Percentiles rank a stretch among this genome's conserved stretches.
These are phyloP conservation scores for Eleusine coracana DNA, from an alignment of 176 grass and related monocot genomes.

Conservation along the genomic window DNA sequence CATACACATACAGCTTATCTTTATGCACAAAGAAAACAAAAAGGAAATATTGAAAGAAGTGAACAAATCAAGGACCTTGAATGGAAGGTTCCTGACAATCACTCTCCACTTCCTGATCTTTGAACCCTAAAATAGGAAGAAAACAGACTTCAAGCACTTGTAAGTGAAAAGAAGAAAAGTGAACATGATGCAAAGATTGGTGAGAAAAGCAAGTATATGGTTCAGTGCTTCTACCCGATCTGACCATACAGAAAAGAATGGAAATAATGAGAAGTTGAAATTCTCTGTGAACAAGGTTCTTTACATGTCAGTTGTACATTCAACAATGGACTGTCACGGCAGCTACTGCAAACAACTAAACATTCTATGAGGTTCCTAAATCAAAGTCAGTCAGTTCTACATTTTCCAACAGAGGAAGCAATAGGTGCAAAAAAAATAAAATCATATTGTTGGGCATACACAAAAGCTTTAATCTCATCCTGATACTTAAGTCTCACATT, in stretches of 20 bases:
- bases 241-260: not conserved
- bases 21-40: not conserved
- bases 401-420: not conserved
- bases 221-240: not conserved
- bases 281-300: not conserved
- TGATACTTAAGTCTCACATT: not conserved
- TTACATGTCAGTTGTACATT: not conserved
- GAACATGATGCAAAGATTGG: not conserved
- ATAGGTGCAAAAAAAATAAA: not conserved
- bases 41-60: not conserved
- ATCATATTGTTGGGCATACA: not conserved
- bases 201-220: not conserved
- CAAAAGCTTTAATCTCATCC: not conserved
- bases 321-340: not conserved
- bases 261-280: not conserved
- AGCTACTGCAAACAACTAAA: conserved; percentile 11
- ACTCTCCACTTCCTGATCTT: conserved; percentile 92
- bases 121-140: conserved; percentile 61
- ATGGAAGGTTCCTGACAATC: conserved; percentile 93
- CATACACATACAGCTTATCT: conserved; percentile 29
- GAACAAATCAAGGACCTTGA: conserved; percentile 70
- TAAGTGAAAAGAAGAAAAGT: not conserved
- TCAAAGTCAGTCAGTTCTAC: not conserved
- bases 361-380: not conserved
- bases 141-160: conserved; percentile 38